These are phyloP conservation scores for Begonia masoniana DNA, from an alignment of 306 rosid species.

Conservation along the genomic window DNA sequence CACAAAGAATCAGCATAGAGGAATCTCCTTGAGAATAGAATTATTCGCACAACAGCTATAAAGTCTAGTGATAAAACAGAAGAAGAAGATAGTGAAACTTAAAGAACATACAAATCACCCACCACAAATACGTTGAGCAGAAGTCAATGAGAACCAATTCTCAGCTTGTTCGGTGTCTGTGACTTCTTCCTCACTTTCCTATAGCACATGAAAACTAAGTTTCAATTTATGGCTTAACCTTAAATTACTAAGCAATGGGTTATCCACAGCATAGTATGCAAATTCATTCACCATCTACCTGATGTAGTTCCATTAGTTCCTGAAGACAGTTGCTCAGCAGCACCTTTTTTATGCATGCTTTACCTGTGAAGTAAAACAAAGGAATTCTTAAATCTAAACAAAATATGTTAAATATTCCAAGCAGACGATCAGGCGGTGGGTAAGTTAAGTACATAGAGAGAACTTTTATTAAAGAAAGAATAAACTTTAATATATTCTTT, in stretches of 20 bases:
- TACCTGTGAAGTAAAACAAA: slow-evolving; percentile 32
- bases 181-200: slow-evolving; percentile 99
- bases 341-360: slow-evolving; percentile 97
- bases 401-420: neutral
- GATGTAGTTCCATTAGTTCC: slow-evolving; percentile 99
- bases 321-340: slow-evolving; percentile 94
- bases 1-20: too few relatives aligned
- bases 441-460: too few relatives aligned
- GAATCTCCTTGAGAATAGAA: neutral
- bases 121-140: slow-evolving; percentile 98
- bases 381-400: neutral
- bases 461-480: neutral
- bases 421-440: too few relatives aligned
- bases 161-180: slow-evolving; percentile 98
- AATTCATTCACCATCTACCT: slow-evolving; percentile 36
- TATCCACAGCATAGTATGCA: neutral
- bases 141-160: slow-evolving; percentile 97
- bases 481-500: neutral
- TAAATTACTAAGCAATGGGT: too few relatives aligned
- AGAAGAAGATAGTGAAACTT: slow-evolving; percentile 8
- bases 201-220: slow-evolving; percentile 13
- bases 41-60: neutral
- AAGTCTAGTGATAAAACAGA: slow-evolving; percentile 2
- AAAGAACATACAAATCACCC: slow-evolving; percentile 23
- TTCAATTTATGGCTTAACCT: neutral